Percentiles rank a stretch among this genome's conserved stretches.
Conservation (phyloP, 352 stramenopile genomes). For the Phytophthora uliginosa region DNA sequence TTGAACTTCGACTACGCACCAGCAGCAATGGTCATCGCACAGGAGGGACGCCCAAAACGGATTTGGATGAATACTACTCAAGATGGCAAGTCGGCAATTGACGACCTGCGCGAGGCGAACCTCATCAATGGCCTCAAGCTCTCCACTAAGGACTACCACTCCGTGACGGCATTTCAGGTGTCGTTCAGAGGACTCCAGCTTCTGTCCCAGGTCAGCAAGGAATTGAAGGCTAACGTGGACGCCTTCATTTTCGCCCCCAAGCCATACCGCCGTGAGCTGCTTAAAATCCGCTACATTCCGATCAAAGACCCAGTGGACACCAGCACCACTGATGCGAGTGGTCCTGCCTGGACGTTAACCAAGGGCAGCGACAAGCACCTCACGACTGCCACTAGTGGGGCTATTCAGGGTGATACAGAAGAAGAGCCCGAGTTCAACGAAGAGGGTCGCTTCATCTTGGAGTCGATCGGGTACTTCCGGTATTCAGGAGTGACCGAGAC, state of each 20-base stretch:
- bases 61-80: slow-evolving; percentile 80
- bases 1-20: slow-evolving; percentile 78
- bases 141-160: slow-evolving; percentile 73
- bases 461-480: slow-evolving; percentile 89
- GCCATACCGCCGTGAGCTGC: slow-evolving; percentile 60
- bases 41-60: slow-evolving; percentile 58
- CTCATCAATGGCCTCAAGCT: slow-evolving; percentile 76
- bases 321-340: slow-evolving; percentile 14
- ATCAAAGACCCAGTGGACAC: slow-evolving; percentile 52
- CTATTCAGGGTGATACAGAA: slow-evolving; percentile 14
- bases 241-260: slow-evolving; percentile 70
- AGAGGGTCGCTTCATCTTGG: slow-evolving; percentile 76
- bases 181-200: slow-evolving; percentile 56
- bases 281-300: slow-evolving; percentile 72
- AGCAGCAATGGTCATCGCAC: slow-evolving; percentile 60
- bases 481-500: slow-evolving; percentile 96
- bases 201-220: slow-evolving; percentile 54
- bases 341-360: slow-evolving; percentile 48
- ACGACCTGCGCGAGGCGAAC: slow-evolving; percentile 67
- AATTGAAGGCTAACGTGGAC: slow-evolving; percentile 58
- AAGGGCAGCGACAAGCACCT: slow-evolving; percentile 51
- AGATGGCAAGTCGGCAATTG: slow-evolving; percentile 73
- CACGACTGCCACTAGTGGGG: slow-evolving; percentile 12
- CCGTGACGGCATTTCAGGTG: slow-evolving; percentile 71
- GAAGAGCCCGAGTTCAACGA: slow-evolving; percentile 41